phyloP scores from a whole-genome alignment of 1,284 basidiomycete genomes.

The Cutaneotrichosporon daszewskae region DNA sequence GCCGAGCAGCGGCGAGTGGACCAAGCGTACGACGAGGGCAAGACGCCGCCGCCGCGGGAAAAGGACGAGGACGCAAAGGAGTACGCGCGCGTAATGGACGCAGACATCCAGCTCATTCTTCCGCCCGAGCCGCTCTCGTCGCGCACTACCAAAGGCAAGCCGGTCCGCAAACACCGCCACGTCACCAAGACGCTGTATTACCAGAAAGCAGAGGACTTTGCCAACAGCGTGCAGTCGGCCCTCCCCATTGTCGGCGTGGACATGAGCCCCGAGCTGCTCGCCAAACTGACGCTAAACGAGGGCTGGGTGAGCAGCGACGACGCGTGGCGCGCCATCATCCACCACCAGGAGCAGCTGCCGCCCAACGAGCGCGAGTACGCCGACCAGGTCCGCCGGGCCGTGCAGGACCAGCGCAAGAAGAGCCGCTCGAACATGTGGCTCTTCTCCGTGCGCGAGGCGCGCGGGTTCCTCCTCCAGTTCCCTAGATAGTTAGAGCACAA shows the following conservation, averaged over 20 bases:
- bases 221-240: conserved; percentile 25
- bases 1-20: conserved; percentile 46
- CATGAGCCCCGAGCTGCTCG: conserved; percentile 28
- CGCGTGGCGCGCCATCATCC: conserved; percentile 27
- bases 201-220: conserved; percentile 42
- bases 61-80: conserved; percentile 3
- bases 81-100: conserved; percentile 16
- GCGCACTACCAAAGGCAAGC: conserved; percentile 30
- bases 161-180: conserved; percentile 39
- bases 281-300: conserved; percentile 32
- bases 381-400: conserved; percentile 29
- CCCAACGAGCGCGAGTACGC: conserved; percentile 31
- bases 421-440: conserved; percentile 49
- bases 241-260: conserved; percentile 43
- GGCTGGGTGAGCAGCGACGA: conserved; percentile 44
- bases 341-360: conserved; percentile 15
- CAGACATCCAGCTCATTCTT: conserved; percentile 41
- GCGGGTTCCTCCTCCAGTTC: conserved; percentile 16
- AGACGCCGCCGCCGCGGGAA: conserved; percentile 19
- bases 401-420: conserved; percentile 11
- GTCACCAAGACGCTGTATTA: conserved; percentile 44
- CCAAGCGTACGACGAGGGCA: conserved; percentile 35
- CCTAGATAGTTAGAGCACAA: background rate
- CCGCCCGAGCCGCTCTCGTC: conserved; percentile 36
- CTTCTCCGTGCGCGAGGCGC: conserved; percentile 53